These are phyloP conservation scores for Urochloa ruziziensis DNA, from an alignment of 176 grass and related monocot genomes.

Conservation along the genomic window DNA sequence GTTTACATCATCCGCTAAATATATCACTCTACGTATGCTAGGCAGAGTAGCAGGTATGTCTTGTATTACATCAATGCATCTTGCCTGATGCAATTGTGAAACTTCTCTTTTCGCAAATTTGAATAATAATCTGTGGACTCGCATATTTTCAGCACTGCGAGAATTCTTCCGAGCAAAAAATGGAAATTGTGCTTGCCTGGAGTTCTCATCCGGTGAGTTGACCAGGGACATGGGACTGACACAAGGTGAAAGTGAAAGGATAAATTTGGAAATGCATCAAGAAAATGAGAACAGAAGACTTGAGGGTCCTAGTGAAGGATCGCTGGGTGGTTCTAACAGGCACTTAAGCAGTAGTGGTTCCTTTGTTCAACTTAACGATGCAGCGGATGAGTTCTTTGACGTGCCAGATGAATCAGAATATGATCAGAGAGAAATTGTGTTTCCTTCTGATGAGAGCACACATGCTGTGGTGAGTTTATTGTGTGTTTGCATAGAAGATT, in stretches of 20 bases:
- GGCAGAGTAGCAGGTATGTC: constrained; percentile 89
- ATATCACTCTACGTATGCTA: constrained; percentile 85
- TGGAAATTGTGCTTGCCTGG: constrained; percentile 60
- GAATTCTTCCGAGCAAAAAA: constrained; percentile 92
- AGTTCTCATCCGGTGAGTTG: constrained; percentile 84
- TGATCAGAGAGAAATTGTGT: constrained; percentile 64
- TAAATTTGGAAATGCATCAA: constrained; percentile 62
- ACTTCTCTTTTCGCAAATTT: neutral
- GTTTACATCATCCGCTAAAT: constrained; percentile 72
- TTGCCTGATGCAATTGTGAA: constrained; percentile 15
- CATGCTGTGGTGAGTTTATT: constrained; percentile 52
- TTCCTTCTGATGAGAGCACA: constrained; percentile 74
- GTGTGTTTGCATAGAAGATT: constrained; percentile 19
- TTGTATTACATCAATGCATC: constrained; percentile 18
- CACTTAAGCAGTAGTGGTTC: constrained; percentile 56
- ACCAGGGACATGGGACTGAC: constrained; percentile 49
- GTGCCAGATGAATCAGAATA: constrained; percentile 91
- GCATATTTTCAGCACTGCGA: constrained; percentile 60
- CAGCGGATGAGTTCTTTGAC: constrained; percentile 91
- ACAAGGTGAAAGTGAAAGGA: constrained; percentile 39
- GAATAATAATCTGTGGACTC: neutral
- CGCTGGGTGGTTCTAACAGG: constrained; percentile 44
- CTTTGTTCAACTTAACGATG: constrained; percentile 81
- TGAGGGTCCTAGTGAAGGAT: constrained; percentile 49
- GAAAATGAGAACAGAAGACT: constrained; percentile 40